Evolutionary conservation across 495 filamentous ascomycete genomes (phyloP).

Genomic region (Hyphodiscus hymeniophilus): DNA sequence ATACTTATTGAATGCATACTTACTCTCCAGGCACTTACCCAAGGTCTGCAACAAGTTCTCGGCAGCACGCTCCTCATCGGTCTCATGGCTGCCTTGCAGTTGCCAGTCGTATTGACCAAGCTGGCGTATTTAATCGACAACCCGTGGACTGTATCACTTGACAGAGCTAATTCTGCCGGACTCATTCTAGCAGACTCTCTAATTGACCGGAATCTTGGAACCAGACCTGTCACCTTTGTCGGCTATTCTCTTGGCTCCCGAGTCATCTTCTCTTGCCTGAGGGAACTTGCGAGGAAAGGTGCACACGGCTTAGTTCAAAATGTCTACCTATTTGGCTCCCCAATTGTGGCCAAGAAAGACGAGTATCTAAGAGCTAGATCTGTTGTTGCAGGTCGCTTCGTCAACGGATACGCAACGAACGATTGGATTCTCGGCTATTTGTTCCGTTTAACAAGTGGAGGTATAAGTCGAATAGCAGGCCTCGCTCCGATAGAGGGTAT

Average conservation of each 20-base stretch:
- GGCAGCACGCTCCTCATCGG: conserved; percentile 81
- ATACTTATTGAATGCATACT: conserved; percentile 7
- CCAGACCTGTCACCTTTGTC: conserved; percentile 87
- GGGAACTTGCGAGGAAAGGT: conserved; percentile 78
- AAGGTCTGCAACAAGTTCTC: conserved; percentile 92
- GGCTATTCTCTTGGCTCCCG: conserved; percentile 90
- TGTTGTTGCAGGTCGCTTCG: conserved; percentile 81
- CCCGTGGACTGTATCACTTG: conserved; percentile 91
- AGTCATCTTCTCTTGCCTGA: conserved; percentile 87
- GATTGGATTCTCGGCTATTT: conserved; percentile 99
- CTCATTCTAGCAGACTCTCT: conserved; percentile 94
- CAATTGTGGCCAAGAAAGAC: conserved; percentile 84
- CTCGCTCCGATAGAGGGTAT: conserved; percentile 71
- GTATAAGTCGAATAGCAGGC: conserved; percentile 86
- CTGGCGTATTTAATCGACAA: conserved; percentile 97
- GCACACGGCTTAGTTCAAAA: conserved; percentile 92
- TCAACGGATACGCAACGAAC: conserved; percentile 89
- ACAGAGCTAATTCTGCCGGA: conserved; percentile 78
- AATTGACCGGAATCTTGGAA: conserved; percentile 84
- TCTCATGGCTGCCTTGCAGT: conserved; percentile 88
- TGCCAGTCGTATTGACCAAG: conserved; percentile 89
- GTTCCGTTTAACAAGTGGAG: conserved; percentile 89
- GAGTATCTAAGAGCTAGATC: conserved; percentile 76
- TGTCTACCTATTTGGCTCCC: conserved; percentile 89
- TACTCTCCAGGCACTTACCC: conserved; percentile 62